Evolutionary conservation across 1,284 basidiomycete genomes (phyloP).

Genomic region (Cryptococcus sp.): DNA sequence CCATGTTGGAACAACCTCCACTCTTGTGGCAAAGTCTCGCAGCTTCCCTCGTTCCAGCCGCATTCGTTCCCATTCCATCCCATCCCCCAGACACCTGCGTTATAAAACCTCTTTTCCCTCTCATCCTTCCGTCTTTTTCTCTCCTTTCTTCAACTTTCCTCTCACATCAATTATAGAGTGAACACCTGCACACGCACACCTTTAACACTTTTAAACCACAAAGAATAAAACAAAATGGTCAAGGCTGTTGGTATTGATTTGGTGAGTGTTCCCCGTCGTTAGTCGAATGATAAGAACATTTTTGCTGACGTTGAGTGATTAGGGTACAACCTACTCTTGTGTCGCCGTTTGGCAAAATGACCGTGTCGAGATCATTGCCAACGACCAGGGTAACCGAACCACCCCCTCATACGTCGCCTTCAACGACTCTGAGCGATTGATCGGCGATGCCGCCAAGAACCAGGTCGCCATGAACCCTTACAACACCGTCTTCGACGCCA

Average conservation of each 20-base stretch:
- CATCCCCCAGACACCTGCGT: neutral
- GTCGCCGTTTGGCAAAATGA: slow-evolving; percentile 98
- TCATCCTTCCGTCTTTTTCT: slow-evolving; percentile 6
- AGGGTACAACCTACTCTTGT: slow-evolving; percentile 75
- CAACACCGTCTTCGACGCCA: slow-evolving; percentile 97
- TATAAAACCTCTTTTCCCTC: slow-evolving; percentile 1
- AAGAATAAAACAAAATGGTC: slow-evolving; percentile 33
- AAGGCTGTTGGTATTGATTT: slow-evolving; percentile 84
- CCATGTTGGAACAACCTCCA: slow-evolving; percentile 12
- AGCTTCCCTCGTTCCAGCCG: slow-evolving; percentile 7
- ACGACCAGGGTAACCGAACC: slow-evolving; percentile 97
- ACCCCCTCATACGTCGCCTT: slow-evolving; percentile 94
- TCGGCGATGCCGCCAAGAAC: slow-evolving; percentile 87
- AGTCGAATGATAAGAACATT: neutral
- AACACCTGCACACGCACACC: slow-evolving; percentile 5
- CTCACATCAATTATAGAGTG: slow-evolving; percentile 3
- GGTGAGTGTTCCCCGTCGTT: slow-evolving; percentile 20
- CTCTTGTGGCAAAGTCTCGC: slow-evolving; percentile 8
- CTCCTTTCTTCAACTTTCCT: slow-evolving; percentile 6
- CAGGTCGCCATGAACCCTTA: slow-evolving; percentile 75
- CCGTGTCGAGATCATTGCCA: slow-evolving; percentile 94
- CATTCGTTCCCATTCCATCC: neutral
- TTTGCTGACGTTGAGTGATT: slow-evolving; percentile 1
- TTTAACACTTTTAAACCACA: slow-evolving; percentile 1
- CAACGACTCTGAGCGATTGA: slow-evolving; percentile 86